Conservation (phyloP, 2,329 filamentous ascomycete genomes). For the Nemania serpens region DNA sequence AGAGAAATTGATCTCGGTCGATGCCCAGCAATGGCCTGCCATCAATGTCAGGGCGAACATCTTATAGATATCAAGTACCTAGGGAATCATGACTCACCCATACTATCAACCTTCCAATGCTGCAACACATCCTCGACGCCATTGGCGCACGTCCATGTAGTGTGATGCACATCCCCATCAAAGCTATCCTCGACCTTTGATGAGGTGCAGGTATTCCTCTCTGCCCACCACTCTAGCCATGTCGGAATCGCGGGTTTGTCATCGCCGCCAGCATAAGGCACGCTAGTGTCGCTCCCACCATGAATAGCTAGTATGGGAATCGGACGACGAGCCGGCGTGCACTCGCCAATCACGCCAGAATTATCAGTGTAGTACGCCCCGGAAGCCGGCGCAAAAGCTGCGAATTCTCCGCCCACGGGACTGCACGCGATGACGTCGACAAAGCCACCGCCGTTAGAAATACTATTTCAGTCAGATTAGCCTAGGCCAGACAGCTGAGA, state of each 20-base stretch:
- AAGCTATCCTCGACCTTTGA: constrained; percentile 42
- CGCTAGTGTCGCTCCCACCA: constrained; percentile 49
- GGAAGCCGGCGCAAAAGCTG: constrained; percentile 51
- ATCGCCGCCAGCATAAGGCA: constrained; percentile 49
- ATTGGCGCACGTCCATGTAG: constrained; percentile 48
- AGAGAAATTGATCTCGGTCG: constrained; percentile 50
- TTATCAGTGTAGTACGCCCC: constrained; percentile 53
- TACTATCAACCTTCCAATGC: constrained; percentile 50
- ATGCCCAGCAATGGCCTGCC: constrained; percentile 51
- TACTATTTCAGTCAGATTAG: constrained; percentile 25
- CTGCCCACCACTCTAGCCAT: constrained; percentile 50
- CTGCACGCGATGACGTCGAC: constrained; percentile 53
- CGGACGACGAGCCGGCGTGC: constrained; percentile 45
- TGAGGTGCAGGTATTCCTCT: constrained; percentile 46
- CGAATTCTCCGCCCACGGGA: constrained; percentile 48
- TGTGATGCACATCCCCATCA: constrained; percentile 49
- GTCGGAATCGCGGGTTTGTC: constrained; percentile 46
- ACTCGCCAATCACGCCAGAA: constrained; percentile 40
- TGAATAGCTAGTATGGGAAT: constrained; percentile 53
- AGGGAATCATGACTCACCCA: constrained; percentile 41
- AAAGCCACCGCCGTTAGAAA: constrained; percentile 55
- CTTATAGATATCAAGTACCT: background rate
- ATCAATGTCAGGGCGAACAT: background rate
- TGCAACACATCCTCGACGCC: constrained; percentile 43
- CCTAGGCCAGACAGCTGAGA: no score